A percentile compares a stretch with the other conserved stretches of the same genome.
These are phyloP conservation scores for Abortiporus biennis DNA, from an alignment of 1,284 basidiomycete genomes.

Conservation along the genomic window DNA sequence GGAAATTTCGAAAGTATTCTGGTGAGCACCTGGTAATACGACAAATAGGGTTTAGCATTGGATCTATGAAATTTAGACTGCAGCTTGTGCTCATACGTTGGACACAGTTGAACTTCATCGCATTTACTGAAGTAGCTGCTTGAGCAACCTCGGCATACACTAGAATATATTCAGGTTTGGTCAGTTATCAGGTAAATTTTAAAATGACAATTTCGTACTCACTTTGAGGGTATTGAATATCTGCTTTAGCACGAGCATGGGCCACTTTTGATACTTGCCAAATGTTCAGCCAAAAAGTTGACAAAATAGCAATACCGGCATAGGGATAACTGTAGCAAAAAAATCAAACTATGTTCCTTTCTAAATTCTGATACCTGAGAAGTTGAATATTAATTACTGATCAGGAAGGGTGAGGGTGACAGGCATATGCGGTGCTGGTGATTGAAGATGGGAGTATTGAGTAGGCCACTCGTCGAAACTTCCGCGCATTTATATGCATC, in stretches of 20 bases:
- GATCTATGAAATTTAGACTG: too few species aligned
- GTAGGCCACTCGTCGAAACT: too few species aligned
- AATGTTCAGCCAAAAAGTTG: constrained; percentile 42
- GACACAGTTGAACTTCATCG: constrained; percentile 41
- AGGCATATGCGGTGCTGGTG: too few species aligned
- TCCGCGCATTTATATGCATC: too few species aligned
- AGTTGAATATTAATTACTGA: constrained; percentile 23
- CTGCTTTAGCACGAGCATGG: constrained; percentile 44
- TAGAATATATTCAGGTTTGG: too few species aligned
- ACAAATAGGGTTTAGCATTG: too few species aligned
- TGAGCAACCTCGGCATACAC: constrained; percentile 50
- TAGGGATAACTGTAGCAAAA: constrained; percentile 45
- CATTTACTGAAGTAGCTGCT: constrained; percentile 28
- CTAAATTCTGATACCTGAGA: neutral
- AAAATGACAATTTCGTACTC: too few species aligned
- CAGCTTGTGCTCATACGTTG: constrained; percentile 49
- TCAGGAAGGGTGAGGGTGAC: constrained; percentile 26
- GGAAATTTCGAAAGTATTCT: constrained; percentile 61
- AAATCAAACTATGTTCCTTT: too few species aligned
- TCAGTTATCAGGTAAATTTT: too few species aligned
- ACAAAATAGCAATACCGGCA: constrained; percentile 46
- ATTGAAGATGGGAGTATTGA: too few species aligned
- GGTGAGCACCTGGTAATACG: constrained; percentile 60
- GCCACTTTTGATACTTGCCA: constrained; percentile 45
- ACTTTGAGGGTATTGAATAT: constrained; percentile 65